phyloP scores from a whole-genome alignment of 192 early-diverging fungal genomes.

The Haplosporangium gracile region DNA sequence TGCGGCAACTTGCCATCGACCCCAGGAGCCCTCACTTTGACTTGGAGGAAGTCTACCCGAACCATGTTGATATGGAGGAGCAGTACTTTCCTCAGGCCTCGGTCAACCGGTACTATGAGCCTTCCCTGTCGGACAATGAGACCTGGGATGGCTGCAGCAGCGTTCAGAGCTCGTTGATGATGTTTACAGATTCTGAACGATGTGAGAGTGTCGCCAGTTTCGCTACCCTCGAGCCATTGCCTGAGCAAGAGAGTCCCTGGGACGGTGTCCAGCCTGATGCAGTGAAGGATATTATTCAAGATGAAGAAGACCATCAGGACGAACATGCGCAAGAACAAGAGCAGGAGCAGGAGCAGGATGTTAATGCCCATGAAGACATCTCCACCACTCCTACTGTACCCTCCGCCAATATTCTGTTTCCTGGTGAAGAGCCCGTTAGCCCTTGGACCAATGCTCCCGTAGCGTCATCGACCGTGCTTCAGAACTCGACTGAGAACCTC shows the following conservation, averaged over 20 bases:
- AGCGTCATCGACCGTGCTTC: neutral
- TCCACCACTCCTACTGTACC: neutral
- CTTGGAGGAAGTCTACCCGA: constrained; percentile 37
- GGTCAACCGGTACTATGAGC: constrained; percentile 32
- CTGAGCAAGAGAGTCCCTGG: constrained; percentile 42
- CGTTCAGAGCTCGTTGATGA: constrained; percentile 42
- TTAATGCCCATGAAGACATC: neutral
- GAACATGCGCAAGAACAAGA: neutral
- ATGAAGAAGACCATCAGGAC: neutral
- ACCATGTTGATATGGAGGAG: constrained; percentile 6
- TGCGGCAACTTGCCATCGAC: constrained; percentile 35
- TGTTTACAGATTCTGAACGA: constrained; percentile 39
- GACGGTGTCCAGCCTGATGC: constrained; percentile 17
- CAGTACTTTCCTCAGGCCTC: constrained; percentile 52
- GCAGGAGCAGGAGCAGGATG: constrained; percentile 24
- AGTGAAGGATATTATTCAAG: neutral
- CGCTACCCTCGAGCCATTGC: constrained; percentile 25
- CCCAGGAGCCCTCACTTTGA: constrained; percentile 50
- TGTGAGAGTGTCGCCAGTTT: constrained; percentile 35
- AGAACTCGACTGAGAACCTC: constrained; percentile 31
- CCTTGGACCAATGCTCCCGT: constrained; percentile 13
- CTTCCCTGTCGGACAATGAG: constrained; percentile 31
- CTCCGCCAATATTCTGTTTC: constrained; percentile 4
- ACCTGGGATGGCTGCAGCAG: constrained; percentile 49
- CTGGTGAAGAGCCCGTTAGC: constrained; percentile 22